Conservation (phyloP, 495 filamentous ascomycete species). For the Platismatia glauca region DNA sequence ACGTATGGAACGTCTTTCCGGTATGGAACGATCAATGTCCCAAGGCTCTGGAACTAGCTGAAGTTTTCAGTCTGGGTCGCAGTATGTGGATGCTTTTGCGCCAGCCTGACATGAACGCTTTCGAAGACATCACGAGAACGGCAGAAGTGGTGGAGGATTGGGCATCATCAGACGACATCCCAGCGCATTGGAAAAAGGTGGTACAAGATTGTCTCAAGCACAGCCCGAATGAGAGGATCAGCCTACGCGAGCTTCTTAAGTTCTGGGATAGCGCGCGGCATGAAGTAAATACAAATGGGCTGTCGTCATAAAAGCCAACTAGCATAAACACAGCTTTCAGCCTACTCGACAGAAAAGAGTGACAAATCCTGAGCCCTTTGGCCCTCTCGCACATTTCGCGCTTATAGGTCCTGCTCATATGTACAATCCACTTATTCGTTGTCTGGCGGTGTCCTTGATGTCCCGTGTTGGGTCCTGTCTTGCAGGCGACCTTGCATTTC, state of each 20-base stretch:
- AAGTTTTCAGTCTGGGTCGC: slow-evolving; percentile 23
- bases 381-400: neutral
- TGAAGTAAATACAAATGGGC: slow-evolving; percentile 1
- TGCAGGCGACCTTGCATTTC: neutral
- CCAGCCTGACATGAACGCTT: slow-evolving; percentile 14
- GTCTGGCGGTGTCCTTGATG: neutral
- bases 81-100: slow-evolving; percentile 23
- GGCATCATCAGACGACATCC: slow-evolving; percentile 13
- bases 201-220: slow-evolving; percentile 17
- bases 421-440: neutral
- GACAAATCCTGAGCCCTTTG: neutral
- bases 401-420: neutral
- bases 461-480: neutral
- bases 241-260: neutral
- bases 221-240: slow-evolving; percentile 17
- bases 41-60: slow-evolving; percentile 18
- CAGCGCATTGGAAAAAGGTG: slow-evolving; percentile 16
- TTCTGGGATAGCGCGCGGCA: neutral
- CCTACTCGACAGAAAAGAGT: slow-evolving; percentile 1
- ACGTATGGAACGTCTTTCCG: slow-evolving; percentile 4
- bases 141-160: slow-evolving; percentile 6
- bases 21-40: slow-evolving; percentile 13
- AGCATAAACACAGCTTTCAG: slow-evolving; percentile 1
- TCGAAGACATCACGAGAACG: slow-evolving; percentile 2
- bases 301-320: slow-evolving; percentile 1